Evolutionary conservation across 805 yeast genomes (phyloP).

Genomic region (Yarrowia porcina): DNA sequence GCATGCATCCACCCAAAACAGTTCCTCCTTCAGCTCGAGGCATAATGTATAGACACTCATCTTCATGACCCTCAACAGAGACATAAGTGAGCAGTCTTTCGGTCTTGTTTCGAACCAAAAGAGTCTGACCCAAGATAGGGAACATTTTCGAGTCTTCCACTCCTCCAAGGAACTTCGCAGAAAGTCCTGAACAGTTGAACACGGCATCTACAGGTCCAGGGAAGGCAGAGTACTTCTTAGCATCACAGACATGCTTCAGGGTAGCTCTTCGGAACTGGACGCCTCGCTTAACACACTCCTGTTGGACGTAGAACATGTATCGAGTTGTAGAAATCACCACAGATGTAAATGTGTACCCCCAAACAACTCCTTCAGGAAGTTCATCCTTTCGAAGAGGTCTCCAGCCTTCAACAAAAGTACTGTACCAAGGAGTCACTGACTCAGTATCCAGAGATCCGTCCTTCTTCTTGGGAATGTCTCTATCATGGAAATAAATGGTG

Average conservation of each 20-base stretch:
- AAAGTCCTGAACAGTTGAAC: constrained; percentile 76
- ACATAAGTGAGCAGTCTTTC: constrained; percentile 6
- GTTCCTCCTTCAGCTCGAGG: constrained; percentile 26
- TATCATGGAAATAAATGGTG: not conserved
- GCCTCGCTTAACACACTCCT: constrained; percentile 47
- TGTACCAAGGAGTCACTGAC: constrained; percentile 23
- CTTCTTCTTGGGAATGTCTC: constrained; percentile 14
- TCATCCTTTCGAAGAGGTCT: constrained; percentile 38
- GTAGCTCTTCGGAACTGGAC: constrained; percentile 49
- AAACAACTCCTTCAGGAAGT: constrained; percentile 52
- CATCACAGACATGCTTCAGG: constrained; percentile 56
- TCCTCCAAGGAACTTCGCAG: constrained; percentile 62
- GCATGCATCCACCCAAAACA: constrained; percentile 72
- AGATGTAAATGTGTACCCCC: constrained; percentile 54
- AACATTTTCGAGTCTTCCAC: constrained; percentile 59
- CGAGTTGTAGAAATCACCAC: constrained; percentile 74
- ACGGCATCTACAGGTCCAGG: constrained; percentile 44
- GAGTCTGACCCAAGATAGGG: constrained; percentile 69
- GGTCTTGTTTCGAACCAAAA: constrained; percentile 19
- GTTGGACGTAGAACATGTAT: constrained; percentile 49
- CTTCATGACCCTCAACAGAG: constrained; percentile 3
- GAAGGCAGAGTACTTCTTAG: constrained; percentile 33
- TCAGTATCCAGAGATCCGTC: not conserved
- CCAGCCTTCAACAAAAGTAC: constrained; percentile 19
- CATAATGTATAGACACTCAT: constrained; percentile 24